phyloP scores from a whole-genome alignment of 2,329 filamentous ascomycete genomes.

The Lomentospora prolificans region DNA sequence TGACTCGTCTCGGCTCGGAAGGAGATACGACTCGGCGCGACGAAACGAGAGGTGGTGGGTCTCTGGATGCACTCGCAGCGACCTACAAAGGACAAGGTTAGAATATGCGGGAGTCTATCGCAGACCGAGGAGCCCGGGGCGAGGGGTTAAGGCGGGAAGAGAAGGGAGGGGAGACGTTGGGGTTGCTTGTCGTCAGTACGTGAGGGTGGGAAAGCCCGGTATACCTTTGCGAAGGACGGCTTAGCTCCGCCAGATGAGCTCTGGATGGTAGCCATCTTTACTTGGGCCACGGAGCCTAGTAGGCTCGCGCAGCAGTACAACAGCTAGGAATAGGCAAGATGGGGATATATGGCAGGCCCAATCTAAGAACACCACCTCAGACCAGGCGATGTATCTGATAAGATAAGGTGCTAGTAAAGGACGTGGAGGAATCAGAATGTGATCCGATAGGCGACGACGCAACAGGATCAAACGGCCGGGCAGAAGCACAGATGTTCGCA shows the following conservation, averaged over 20 bases:
- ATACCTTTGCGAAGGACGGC: constrained; percentile 70
- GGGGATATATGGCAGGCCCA: not conserved
- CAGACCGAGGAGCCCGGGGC: no score
- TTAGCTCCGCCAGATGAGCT: constrained; percentile 39
- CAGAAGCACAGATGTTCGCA: constrained; percentile 1
- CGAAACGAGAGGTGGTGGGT: constrained; percentile 12
- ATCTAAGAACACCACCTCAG: not conserved
- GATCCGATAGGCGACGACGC: constrained; percentile 1
- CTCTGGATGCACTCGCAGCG: constrained; percentile 31
- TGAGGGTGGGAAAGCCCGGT: no score
- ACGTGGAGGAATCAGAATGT: not conserved
- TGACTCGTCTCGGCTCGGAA: constrained; percentile 9
- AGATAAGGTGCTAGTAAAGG: not conserved
- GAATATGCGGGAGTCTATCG: no score
- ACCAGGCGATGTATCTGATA: not conserved
- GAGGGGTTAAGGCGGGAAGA: not conserved
- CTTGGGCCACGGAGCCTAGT: not conserved
- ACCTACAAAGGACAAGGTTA: constrained; percentile 26
- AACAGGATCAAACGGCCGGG: constrained; percentile 6
- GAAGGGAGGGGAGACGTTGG: constrained; percentile 5
- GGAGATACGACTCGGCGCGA: constrained; percentile 7
- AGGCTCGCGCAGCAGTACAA: not conserved
- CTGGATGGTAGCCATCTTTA: constrained; percentile 35
- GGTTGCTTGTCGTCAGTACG: no score
- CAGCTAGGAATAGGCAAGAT: not conserved